A percentile compares a stretch with the other conserved stretches of the same genome.
Conservation (phyloP, 2,329 filamentous ascomycete genomes). For the Colletotrichum spaethianum region DNA sequence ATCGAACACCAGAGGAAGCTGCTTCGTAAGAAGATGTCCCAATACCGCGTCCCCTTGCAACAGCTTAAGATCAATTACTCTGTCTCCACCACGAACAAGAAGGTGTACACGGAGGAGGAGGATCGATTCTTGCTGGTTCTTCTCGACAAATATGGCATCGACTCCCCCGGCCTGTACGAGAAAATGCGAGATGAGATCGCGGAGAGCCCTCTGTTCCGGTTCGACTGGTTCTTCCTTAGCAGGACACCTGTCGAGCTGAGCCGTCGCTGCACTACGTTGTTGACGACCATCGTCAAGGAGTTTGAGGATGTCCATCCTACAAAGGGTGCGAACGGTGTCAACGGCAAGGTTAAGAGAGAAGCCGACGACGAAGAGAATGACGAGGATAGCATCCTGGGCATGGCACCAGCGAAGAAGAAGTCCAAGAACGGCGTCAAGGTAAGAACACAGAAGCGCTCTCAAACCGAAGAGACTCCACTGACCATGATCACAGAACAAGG, state of each 20-base stretch:
- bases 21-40: conserved; percentile 93
- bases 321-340: conserved; percentile 70
- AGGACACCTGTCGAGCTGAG: conserved; percentile 94
- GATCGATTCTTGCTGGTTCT: conserved; percentile 95
- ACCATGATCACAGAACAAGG: conserved; percentile 80
- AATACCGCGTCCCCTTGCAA: conserved; percentile 97
- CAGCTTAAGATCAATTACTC: conserved; percentile 99
- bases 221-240: conserved; percentile 99
- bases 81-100: conserved; percentile 99
- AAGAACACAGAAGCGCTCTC: conserved; percentile 50
- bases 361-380: conserved; percentile 87
- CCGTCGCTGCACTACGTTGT: conserved; percentile 91
- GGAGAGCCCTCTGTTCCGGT: conserved; percentile 93
- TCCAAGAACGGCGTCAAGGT: conserved; percentile 91
- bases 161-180: conserved; percentile 91
- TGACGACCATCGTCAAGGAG: conserved; percentile 95
- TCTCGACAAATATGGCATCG: conserved; percentile 91
- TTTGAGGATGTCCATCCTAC: conserved; percentile 79
- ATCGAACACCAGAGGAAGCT: conserved; percentile 94
- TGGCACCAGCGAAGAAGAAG: conserved; percentile 95
- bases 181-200: conserved; percentile 97
- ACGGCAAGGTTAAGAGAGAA: conserved; percentile 82
- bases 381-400: conserved; percentile 83
- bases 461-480: conserved; percentile 20
- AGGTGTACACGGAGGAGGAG: conserved; percentile 98